Evolutionary conservation across 1,139 yeast genomes (phyloP).

Genomic region (Pichia sp.): DNA sequence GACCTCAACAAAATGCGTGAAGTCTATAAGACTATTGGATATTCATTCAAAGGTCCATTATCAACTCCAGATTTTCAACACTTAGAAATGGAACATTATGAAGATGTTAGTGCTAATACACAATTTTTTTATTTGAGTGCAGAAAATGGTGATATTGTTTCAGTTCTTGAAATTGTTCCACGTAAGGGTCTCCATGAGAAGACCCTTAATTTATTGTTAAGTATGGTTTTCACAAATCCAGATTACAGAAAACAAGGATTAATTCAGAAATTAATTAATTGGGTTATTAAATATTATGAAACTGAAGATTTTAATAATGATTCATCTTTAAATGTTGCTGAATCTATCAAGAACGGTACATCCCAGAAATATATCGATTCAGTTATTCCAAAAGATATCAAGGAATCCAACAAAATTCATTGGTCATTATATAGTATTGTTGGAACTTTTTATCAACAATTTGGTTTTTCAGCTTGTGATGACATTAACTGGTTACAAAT

Average conservation of each 20-base stretch:
- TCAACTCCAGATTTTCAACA: not conserved
- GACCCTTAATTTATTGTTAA: constrained; percentile 6
- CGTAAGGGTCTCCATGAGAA: constrained; percentile 5
- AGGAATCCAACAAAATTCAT: constrained; percentile 15
- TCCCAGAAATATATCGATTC: not conserved
- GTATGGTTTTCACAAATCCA: constrained; percentile 11
- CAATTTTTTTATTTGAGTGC: constrained; percentile 7
- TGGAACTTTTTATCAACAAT: constrained; percentile 29
- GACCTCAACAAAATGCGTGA: not conserved
- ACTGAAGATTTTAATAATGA: constrained; percentile 2
- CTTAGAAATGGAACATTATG: not conserved
- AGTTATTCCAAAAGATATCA: not conserved
- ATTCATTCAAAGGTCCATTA: constrained; percentile 1
- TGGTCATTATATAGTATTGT: constrained; percentile 31
- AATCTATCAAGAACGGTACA: not conserved
- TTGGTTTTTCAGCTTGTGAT: constrained; percentile 12
- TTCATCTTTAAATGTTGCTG: not conserved
- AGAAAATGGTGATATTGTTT: constrained; percentile 4
- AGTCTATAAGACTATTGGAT: not conserved
- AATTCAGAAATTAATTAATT: constrained; percentile 5
- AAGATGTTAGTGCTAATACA: not conserved
- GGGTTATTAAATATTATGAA: constrained; percentile 11
- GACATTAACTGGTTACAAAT: constrained; percentile 6
- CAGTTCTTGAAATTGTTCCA: constrained; percentile 5
- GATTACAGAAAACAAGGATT: constrained; percentile 12